These are phyloP conservation scores for Aechmea fasciata DNA, from an alignment of 176 grass and related monocot genomes.

Conservation along the genomic window DNA sequence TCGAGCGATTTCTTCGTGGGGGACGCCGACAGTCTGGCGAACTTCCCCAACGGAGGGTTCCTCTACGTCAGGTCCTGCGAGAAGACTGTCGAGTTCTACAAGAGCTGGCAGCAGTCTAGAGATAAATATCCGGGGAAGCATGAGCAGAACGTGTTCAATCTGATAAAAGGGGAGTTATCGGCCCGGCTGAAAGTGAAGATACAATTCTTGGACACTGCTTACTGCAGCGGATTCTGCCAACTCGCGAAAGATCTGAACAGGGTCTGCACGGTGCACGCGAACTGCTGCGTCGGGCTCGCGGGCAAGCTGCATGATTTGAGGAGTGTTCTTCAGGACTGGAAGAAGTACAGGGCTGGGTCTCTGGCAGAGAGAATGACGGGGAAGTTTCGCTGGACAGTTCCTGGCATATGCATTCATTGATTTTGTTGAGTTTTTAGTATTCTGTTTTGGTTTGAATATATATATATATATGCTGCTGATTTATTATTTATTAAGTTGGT, in stretches of 20 bases:
- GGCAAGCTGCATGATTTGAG: constrained; percentile 64
- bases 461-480: too few relatives aligned
- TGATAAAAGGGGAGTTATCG: constrained; percentile 52
- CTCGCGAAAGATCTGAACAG: constrained; percentile 78
- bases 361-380: constrained; percentile 28
- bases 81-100: constrained; percentile 70
- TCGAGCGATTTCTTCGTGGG: constrained; percentile 69
- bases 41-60: constrained; percentile 90
- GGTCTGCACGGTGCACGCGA: constrained; percentile 75
- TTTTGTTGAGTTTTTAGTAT: neutral
- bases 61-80: constrained; percentile 60
- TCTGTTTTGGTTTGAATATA: too few relatives aligned
- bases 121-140: constrained; percentile 47
- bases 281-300: constrained; percentile 62
- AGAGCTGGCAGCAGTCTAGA: constrained; percentile 44
- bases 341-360: constrained; percentile 47
- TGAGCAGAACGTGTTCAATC: constrained; percentile 91
- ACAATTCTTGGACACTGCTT: constrained; percentile 77
- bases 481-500: too few relatives aligned
- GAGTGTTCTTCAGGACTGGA: constrained; percentile 53
- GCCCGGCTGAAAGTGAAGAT: constrained; percentile 36
- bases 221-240: constrained; percentile 70
- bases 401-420: constrained; percentile 72
- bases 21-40: constrained; percentile 46
- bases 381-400: constrained; percentile 63